These are phyloP conservation scores for Boletus holoroseus DNA, from an alignment of 1,284 basidiomycete species.

Conservation along the genomic window DNA sequence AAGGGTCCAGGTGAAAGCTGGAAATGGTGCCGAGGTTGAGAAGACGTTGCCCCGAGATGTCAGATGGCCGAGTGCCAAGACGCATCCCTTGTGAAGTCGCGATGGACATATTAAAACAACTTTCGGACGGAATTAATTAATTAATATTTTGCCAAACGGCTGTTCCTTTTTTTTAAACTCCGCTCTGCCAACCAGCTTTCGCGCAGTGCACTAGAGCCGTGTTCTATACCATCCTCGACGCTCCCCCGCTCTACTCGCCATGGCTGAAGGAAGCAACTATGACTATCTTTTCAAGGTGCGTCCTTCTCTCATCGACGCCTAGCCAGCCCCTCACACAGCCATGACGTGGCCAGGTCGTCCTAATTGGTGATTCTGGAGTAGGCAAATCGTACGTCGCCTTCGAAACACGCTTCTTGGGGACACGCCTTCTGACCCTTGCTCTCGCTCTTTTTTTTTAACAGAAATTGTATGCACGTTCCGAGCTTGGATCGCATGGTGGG, in stretches of 20 bases:
- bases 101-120: neutral
- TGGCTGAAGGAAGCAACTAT: constrained; percentile 89
- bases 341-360: constrained; percentile 64
- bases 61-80: neutral
- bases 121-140: neutral
- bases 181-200: constrained; percentile 9
- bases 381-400: constrained; percentile 79
- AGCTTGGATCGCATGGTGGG: neutral
- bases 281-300: constrained; percentile 94
- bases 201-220: neutral
- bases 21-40: neutral
- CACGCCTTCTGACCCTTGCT: neutral
- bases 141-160: neutral
- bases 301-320: neutral
- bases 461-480: constrained; percentile 23
- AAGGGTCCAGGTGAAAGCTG: neutral
- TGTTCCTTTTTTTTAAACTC: constrained; percentile 22
- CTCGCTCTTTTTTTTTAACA: neutral
- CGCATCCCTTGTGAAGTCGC: neutral
- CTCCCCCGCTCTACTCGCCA: constrained; percentile 32
- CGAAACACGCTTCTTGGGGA: constrained; percentile 1
- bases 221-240: constrained; percentile 17
- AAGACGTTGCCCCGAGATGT: neutral
- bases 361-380: constrained; percentile 98
- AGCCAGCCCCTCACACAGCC: neutral